These are phyloP conservation scores for Monascus ruber DNA, from an alignment of 2,329 filamentous ascomycete genomes.

Conservation along the genomic window DNA sequence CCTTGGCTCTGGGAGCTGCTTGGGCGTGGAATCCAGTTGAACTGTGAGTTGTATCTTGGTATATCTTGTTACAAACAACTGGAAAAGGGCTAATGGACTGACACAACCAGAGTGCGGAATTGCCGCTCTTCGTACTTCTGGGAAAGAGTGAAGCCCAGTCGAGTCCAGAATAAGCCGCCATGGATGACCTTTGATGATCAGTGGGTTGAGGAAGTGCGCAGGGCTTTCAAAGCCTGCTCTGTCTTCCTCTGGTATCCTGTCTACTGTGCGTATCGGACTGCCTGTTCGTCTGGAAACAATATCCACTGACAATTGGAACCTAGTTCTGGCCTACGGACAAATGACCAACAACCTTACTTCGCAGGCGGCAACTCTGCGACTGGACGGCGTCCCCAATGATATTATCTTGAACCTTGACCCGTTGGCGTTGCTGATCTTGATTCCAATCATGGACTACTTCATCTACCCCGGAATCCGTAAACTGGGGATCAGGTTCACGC, in stretches of 20 bases:
- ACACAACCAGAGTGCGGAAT: conserved; percentile 8
- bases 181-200: conserved; percentile 67
- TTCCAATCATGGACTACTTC: conserved; percentile 42
- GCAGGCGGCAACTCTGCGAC: conserved; percentile 42
- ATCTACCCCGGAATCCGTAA: conserved; percentile 41
- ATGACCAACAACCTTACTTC: conserved; percentile 45
- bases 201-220: conserved; percentile 66
- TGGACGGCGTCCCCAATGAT: conserved; percentile 44
- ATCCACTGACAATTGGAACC: conserved; percentile 7
- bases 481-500: conserved; percentile 37
- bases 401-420: conserved; percentile 44
- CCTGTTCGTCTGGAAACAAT: not conserved
- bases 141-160: conserved; percentile 13
- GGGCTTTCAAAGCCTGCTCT: conserved; percentile 55
- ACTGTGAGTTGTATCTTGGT: conserved; percentile 8
- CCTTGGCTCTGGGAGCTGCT: conserved; percentile 50
- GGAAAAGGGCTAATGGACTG: not conserved
- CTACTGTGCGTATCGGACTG: conserved; percentile 22
- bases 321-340: conserved; percentile 40
- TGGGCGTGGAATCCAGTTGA: conserved; percentile 50
- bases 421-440: conserved; percentile 42
- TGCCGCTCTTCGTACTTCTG: conserved; percentile 11
- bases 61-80: conserved; percentile 1
- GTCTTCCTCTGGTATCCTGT: conserved; percentile 51
- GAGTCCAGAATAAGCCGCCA: conserved; percentile 7